phyloP scores from a whole-genome alignment of 2,329 filamentous ascomycete species.

The Clathrospora elynae region DNA sequence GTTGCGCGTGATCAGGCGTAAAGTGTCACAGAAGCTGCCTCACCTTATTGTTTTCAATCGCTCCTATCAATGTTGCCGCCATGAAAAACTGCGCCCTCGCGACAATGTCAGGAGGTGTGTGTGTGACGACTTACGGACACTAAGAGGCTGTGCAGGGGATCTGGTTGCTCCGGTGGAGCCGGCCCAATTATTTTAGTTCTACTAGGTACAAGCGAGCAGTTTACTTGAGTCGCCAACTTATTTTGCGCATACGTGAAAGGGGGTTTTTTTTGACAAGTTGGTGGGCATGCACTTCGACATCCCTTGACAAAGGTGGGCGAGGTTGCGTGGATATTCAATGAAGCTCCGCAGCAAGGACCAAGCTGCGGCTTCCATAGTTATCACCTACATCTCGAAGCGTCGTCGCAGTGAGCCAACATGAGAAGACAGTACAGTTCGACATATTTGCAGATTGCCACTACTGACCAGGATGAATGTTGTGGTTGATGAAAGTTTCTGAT shows the following conservation, averaged over 20 bases:
- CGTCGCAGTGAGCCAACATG: too few species aligned
- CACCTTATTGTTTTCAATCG: conserved; percentile 11
- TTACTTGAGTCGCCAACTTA: conserved; percentile 31
- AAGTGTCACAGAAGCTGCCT: conserved; percentile 11
- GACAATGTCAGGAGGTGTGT: conserved; percentile 6
- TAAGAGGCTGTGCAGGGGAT: conserved; percentile 21
- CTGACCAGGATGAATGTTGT: too few species aligned
- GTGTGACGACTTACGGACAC: conserved; percentile 14
- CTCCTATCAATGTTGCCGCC: conserved; percentile 11
- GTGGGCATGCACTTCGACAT: too few species aligned
- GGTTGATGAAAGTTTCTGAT: background rate
- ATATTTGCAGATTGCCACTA: too few species aligned
- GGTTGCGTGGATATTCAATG: too few species aligned
- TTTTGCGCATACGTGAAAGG: too few species aligned
- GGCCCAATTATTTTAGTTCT: conserved; percentile 8
- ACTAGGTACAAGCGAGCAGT: conserved; percentile 4
- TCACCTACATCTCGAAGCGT: too few species aligned
- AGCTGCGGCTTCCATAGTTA: too few species aligned
- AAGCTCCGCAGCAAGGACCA: too few species aligned
- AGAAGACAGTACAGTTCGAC: too few species aligned
- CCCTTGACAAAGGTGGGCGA: too few species aligned
- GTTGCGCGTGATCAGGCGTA: conserved; percentile 1
- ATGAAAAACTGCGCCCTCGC: conserved; percentile 19
- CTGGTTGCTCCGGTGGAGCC: conserved; percentile 16
- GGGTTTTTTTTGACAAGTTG: too few species aligned